Conservation (phyloP, 306 rosid genomes). For the Lathyrus tuberosus region DNA sequence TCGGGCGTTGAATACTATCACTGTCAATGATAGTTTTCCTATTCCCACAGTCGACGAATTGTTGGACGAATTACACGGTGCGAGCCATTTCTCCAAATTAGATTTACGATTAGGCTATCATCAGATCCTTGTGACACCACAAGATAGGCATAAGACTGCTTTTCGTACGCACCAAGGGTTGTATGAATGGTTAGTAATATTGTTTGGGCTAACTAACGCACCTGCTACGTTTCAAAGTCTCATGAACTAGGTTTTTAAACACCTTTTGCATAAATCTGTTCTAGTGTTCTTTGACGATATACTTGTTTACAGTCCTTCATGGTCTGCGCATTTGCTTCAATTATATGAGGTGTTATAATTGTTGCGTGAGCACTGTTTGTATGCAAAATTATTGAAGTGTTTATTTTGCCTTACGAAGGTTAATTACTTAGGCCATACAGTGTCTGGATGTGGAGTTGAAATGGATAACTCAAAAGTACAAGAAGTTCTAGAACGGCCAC, state of each 20-base stretch:
- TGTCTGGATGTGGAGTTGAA: too few species aligned
- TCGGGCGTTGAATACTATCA: background rate
- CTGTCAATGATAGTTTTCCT: background rate
- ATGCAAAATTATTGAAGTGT: background rate
- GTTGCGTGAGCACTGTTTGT: background rate
- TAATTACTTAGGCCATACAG: background rate
- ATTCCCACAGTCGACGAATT: background rate
- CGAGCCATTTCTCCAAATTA: background rate
- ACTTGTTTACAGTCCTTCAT: background rate
- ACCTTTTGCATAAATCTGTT: background rate
- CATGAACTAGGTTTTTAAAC: background rate
- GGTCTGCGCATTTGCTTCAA: background rate
- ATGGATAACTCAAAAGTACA: background rate
- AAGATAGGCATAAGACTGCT: background rate
- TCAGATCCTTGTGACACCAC: background rate
- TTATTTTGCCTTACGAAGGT: background rate
- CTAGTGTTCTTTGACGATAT: background rate
- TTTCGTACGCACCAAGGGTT: background rate
- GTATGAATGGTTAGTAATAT: too few species aligned
- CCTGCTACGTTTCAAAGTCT: background rate
- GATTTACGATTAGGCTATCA: background rate
- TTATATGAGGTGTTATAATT: background rate
- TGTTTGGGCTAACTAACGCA: too few species aligned
- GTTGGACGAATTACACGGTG: background rate
- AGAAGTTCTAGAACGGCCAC: background rate